phyloP scores from a whole-genome alignment of 2,329 filamentous ascomycete genomes.

The Biscogniauxia sp. region DNA sequence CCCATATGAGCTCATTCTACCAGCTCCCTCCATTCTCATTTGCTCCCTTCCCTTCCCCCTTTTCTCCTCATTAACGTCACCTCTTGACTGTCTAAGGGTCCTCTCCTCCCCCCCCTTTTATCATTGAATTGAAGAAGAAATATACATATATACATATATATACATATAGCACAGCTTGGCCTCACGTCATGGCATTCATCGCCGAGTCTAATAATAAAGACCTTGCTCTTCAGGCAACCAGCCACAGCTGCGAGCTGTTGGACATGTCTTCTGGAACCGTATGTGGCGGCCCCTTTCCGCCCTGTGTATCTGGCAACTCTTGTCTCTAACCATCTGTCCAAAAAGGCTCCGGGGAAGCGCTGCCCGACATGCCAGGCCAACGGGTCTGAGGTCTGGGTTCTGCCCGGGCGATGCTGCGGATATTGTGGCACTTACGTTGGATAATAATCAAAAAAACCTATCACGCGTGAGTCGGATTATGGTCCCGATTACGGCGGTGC shows the following conservation, averaged over 20 bases:
- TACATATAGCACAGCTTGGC: background rate
- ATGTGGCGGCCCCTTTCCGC: background rate
- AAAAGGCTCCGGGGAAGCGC: slow-evolving; percentile 24
- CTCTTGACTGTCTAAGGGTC: background rate
- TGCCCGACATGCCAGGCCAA: slow-evolving; percentile 19
- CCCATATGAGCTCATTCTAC: background rate
- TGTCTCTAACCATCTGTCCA: slow-evolving; percentile 5
- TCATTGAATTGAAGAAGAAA: background rate
- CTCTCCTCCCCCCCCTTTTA: background rate
- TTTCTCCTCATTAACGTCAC: background rate
- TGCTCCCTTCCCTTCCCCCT: background rate
- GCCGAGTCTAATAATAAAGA: background rate
- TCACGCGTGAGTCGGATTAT: background rate
- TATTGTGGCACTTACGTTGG: slow-evolving; percentile 24
- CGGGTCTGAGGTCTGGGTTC: slow-evolving; percentile 21
- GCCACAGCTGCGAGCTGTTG: slow-evolving; percentile 1
- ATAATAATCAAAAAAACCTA: too few species aligned
- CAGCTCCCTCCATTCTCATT: background rate
- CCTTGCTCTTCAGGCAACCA: background rate
- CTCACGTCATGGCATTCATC: background rate
- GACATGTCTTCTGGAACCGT: slow-evolving; percentile 19
- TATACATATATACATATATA: background rate
- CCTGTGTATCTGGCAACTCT: background rate
- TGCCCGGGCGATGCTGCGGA: slow-evolving; percentile 23
- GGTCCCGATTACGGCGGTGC: background rate